Evolutionary conservation across 306 rosid species (phyloP), one percentile per base, ranked within the genome.

Genomic region (Neltuma alba): DNA sequence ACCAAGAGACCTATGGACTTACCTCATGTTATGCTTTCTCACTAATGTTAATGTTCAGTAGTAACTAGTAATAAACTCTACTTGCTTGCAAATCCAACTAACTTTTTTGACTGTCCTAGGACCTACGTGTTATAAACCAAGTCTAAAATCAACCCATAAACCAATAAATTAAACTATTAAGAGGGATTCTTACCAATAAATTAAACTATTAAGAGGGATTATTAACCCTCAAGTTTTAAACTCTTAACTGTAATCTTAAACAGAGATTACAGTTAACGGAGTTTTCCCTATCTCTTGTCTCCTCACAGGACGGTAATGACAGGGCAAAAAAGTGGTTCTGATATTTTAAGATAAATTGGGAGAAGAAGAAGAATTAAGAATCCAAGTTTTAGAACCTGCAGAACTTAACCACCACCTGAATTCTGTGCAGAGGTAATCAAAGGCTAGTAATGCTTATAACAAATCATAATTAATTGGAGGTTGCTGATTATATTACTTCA

Each of bases 31-130:
- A 68, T 85, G 72, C 68, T 44, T 58, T 74, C 64, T 30, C 36
- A 37, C 83, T 84, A 83, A 83, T 85, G 68, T 80, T 83, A n/a
- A n/a, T n/a, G 74, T 38, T 65, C 28, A 38, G 33, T 21, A 76
- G 80, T 66, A 81, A 83, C 80, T 74, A 85, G 80, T 65, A 79
- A 84, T 81, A 77, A 84, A 82, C 83, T 85, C 72, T 85, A 71
- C 64, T 30, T 27, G n/a, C 45, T 57, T 65, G 48, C 66, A 52
- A 76, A 75, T 71, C 66, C 52, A 76, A 81, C 40, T 76, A 78
- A 70, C 85, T 69, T 79, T 81, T 72, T 75, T 21, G 60, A 61
- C n/a, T 60, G 4, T 36, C 44, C 34, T 9, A 11, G 68, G 63
- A 47, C 61, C 73, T 40, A 41, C 36, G 11, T 68, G 73, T 44